Conservation (phyloP, 2,329 filamentous ascomycete species). For the Fonsecaea nubica region DNA sequence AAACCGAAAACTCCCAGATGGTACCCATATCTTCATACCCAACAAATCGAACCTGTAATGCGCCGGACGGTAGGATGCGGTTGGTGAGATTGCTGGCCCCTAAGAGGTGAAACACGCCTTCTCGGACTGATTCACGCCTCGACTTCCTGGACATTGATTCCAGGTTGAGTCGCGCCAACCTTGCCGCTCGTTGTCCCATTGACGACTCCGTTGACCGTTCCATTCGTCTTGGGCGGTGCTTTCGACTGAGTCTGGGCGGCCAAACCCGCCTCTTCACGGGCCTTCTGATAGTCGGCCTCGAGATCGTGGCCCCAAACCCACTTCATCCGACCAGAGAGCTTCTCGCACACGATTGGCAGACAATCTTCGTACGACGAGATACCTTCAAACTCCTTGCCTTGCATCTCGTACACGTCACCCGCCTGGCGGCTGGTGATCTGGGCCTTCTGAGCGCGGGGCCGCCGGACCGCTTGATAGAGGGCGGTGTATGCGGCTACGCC, state of each 20-base stretch:
- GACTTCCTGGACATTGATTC: conserved; percentile 12
- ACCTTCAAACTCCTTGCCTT: conserved; percentile 45
- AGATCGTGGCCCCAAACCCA: conserved; percentile 47
- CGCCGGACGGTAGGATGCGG: background rate
- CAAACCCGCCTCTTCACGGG: conserved; percentile 1
- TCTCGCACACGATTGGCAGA: conserved; percentile 43
- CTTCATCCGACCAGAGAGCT: conserved; percentile 42
- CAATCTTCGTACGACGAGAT: conserved; percentile 46
- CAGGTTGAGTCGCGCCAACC: background rate
- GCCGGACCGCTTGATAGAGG: conserved; percentile 26
- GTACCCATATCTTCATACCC: background rate
- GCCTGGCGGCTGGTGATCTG: conserved; percentile 25
- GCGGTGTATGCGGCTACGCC: conserved; percentile 36
- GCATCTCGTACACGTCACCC: conserved; percentile 46
- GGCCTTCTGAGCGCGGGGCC: conserved; percentile 28
- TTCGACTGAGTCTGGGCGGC: background rate
- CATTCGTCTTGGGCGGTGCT: background rate
- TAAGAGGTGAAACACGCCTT: background rate
- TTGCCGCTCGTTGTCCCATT: background rate
- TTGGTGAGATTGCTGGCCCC: background rate
- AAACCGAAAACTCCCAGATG: background rate
- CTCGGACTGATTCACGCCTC: background rate
- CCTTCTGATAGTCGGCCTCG: conserved; percentile 38
- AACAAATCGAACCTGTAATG: background rate
- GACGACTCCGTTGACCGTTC: background rate